Evolutionary conservation across 2,329 filamentous ascomycete genomes (phyloP).

Genomic region (Xylariaceae sp.): DNA sequence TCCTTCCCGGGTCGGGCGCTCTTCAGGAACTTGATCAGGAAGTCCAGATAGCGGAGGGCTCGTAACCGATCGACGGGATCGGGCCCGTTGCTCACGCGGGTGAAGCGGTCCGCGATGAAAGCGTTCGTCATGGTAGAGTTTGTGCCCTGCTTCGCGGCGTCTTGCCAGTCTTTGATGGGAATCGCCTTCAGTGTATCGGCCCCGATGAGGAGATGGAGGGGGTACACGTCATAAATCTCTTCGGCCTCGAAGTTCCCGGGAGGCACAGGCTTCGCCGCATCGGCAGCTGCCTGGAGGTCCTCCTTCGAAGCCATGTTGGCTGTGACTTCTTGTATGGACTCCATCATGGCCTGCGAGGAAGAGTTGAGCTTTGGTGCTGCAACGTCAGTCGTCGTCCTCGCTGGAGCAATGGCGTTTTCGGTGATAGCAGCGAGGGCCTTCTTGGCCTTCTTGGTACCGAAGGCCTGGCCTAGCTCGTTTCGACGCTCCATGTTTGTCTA

Average conservation of each 20-base stretch:
- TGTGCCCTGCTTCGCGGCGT: conserved; percentile 52
- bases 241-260: conserved; percentile 59
- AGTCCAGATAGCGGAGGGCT: conserved; percentile 52
- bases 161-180: conserved; percentile 67
- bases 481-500: conserved; percentile 54
- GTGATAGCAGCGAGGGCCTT: conserved; percentile 56
- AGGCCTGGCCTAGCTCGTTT: conserved; percentile 66
- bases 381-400: conserved; percentile 50
- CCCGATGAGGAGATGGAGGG: conserved; percentile 58
- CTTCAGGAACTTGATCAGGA: conserved; percentile 47
- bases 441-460: conserved; percentile 80
- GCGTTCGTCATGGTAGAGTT: conserved; percentile 50
- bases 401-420: conserved; percentile 60
- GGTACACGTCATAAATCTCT: conserved; percentile 66
- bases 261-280: conserved; percentile 66
- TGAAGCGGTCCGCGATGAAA: conserved; percentile 59
- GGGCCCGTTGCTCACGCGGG: conserved; percentile 44
- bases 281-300: conserved; percentile 55
- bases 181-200: conserved; percentile 59
- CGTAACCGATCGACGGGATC: conserved; percentile 46
- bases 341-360: conserved; percentile 52
- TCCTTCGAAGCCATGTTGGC: conserved; percentile 60
- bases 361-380: conserved; percentile 39
- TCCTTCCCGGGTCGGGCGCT: conserved; percentile 38
- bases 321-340: conserved; percentile 54